These are phyloP conservation scores for Trypanosoma vivax DNA, from an alignment of 208 protist species.

Conservation along the genomic window DNA sequence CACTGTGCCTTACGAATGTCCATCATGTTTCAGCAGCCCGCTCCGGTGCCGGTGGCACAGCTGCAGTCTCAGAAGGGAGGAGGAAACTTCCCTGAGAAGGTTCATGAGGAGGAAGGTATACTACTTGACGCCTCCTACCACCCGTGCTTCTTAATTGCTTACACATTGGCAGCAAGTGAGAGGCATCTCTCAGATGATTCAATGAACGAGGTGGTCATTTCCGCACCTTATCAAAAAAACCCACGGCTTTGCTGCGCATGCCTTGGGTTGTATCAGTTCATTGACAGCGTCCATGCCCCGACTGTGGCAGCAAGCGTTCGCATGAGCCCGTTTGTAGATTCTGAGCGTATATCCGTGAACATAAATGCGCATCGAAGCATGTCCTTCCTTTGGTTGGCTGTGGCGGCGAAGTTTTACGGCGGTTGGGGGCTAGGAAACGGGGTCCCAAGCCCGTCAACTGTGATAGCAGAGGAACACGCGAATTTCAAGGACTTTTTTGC, in stretches of 20 bases:
- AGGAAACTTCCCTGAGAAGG: neutral
- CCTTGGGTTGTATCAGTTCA: constrained; percentile 82
- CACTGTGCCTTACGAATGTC: constrained; percentile 81
- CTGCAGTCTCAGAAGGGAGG: neutral
- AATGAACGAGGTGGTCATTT: constrained; percentile 8
- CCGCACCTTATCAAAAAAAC: constrained; percentile 22
- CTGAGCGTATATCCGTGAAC: constrained; percentile 63
- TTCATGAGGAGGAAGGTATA: constrained; percentile 8
- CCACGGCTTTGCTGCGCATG: constrained; percentile 77
- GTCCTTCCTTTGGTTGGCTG: constrained; percentile 78
- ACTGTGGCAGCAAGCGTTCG: constrained; percentile 57
- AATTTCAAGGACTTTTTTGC: constrained; percentile 90
- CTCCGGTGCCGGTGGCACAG: constrained; percentile 22
- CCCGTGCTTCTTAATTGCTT: constrained; percentile 61
- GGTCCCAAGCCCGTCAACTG: constrained; percentile 25
- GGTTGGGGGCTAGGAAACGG: constrained; percentile 12
- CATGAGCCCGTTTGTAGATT: constrained; percentile 57
- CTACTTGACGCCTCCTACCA: constrained; percentile 52
- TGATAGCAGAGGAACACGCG: constrained; percentile 68
- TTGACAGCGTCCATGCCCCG: constrained; percentile 69
- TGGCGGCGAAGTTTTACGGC: constrained; percentile 66
- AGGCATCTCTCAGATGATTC: constrained; percentile 33
- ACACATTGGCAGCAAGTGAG: constrained; percentile 55
- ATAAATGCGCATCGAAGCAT: constrained; percentile 77
- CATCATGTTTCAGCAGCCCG: constrained; percentile 54